Conservation (phyloP, 306 rosid species). For the Rosa chinensis region DNA sequence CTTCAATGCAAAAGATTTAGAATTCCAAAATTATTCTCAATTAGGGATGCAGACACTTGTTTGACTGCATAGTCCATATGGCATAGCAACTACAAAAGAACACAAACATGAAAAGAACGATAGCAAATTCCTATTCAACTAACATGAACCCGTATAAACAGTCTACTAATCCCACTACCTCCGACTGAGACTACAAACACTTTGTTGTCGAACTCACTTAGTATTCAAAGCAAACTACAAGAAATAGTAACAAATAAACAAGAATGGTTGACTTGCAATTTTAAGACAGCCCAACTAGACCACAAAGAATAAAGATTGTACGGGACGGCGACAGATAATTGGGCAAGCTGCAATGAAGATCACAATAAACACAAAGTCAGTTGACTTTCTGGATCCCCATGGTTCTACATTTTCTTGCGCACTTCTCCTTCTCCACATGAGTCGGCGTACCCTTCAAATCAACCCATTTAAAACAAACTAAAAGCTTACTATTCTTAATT, state of each 20-base stretch:
- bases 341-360: constrained; percentile 33
- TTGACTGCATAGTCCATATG: constrained; percentile 12
- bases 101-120: constrained; percentile 14
- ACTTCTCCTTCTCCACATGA: constrained; percentile 24
- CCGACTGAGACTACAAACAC: background rate
- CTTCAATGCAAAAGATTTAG: background rate
- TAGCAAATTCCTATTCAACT: constrained; percentile 17
- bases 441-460: constrained; percentile 19
- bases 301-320: constrained; percentile 20
- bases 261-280: constrained; percentile 35
- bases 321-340: constrained; percentile 13
- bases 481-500: constrained; percentile 20
- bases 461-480: constrained; percentile 9
- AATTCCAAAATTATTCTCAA: background rate
- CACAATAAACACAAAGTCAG: constrained; percentile 32
- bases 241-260: background rate
- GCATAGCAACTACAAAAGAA: constrained; percentile 21
- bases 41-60: background rate
- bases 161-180: constrained; percentile 19
- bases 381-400: constrained; percentile 40
- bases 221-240: constrained; percentile 20
- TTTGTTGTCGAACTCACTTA: background rate
- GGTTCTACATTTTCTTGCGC: constrained; percentile 28
- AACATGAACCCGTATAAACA: constrained; percentile 23
- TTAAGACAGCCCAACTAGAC: constrained; percentile 46